A percentile compares a stretch with the other conserved stretches of the same genome.
Evolutionary conservation across 768 basidiomycete species (phyloP).

Genomic region (Dacryopinax primogenitus): DNA sequence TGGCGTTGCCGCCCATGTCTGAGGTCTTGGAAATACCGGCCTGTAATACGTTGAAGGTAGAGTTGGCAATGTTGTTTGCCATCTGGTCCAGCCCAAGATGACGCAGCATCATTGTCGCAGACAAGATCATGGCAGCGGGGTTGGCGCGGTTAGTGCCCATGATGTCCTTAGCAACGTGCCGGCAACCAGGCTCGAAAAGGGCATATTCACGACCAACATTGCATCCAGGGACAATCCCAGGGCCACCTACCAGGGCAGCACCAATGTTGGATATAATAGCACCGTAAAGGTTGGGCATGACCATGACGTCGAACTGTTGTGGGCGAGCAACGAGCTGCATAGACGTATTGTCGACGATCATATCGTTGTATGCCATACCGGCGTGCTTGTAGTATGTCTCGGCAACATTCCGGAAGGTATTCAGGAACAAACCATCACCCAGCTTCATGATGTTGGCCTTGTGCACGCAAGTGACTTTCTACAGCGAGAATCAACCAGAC

Average conservation of each 20-base stretch:
- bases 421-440: constrained; percentile 96
- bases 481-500: constrained; percentile 7
- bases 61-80: constrained; percentile 83
- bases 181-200: constrained; percentile 95
- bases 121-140: constrained; percentile 33
- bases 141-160: constrained; percentile 34
- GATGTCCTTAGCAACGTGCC: constrained; percentile 67
- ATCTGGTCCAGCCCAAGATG: constrained; percentile 67
- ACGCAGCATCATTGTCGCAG: constrained; percentile 30
- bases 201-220: constrained; percentile 97
- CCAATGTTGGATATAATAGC: constrained; percentile 98
- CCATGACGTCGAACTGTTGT: constrained; percentile 97
- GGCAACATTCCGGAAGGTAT: constrained; percentile 90
- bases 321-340: constrained; percentile 99
- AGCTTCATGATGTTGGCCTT: constrained; percentile 99
- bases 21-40: constrained; percentile 79
- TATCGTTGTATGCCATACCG: constrained; percentile 88
- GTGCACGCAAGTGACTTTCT: constrained; percentile 99
- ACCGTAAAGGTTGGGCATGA: constrained; percentile 53
- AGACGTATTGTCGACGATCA: constrained; percentile 99
- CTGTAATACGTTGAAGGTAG: constrained; percentile 87
- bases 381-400: constrained; percentile 81
- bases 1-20: constrained; percentile 86
- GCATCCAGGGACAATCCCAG: constrained; percentile 94
- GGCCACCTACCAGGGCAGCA: constrained; percentile 94